Conservation (phyloP, 2,329 filamentous ascomycete genomes). For the Alternaria arborescens region DNA sequence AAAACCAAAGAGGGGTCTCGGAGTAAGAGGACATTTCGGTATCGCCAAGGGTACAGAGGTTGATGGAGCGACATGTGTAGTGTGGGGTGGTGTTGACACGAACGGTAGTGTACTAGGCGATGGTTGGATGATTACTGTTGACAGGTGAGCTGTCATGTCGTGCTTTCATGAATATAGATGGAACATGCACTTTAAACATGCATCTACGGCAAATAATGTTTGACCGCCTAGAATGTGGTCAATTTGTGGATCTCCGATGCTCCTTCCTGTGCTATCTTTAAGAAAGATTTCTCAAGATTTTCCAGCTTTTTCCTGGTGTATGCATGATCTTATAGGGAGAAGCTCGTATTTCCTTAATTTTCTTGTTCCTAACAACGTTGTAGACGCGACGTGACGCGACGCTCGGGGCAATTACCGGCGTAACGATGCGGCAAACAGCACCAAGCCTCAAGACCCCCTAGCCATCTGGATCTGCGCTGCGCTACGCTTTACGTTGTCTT, state of each 20-base stretch:
- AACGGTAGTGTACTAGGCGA: constrained; percentile 53
- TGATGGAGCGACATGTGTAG: constrained; percentile 58
- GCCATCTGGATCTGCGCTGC: constrained; percentile 1
- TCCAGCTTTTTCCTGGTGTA: too few species aligned
- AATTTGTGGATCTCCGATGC: neutral
- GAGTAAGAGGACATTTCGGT: constrained; percentile 53
- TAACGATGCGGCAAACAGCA: neutral
- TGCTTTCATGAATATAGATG: neutral
- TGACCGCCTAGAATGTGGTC: neutral
- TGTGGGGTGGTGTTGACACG: constrained; percentile 63
- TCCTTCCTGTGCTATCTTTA: neutral
- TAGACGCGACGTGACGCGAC: neutral
- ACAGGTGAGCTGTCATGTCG: constrained; percentile 31
- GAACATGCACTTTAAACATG: neutral
- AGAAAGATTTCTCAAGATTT: too few species aligned
- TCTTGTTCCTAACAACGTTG: neutral
- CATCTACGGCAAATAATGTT: constrained; percentile 5
- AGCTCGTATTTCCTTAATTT: neutral
- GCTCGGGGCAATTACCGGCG: neutral
- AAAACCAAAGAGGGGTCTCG: constrained; percentile 50
- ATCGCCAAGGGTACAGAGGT: constrained; percentile 54
- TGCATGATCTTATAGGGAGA: too few species aligned
- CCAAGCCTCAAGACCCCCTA: neutral
- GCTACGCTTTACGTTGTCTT: constrained; percentile 7
- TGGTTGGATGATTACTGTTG: constrained; percentile 55